Percentiles rank a stretch among this genome's conserved stretches.
These are phyloP conservation scores for Hyaloscypha finlandica DNA, from an alignment of 495 filamentous ascomycete species.

Conservation along the genomic window DNA sequence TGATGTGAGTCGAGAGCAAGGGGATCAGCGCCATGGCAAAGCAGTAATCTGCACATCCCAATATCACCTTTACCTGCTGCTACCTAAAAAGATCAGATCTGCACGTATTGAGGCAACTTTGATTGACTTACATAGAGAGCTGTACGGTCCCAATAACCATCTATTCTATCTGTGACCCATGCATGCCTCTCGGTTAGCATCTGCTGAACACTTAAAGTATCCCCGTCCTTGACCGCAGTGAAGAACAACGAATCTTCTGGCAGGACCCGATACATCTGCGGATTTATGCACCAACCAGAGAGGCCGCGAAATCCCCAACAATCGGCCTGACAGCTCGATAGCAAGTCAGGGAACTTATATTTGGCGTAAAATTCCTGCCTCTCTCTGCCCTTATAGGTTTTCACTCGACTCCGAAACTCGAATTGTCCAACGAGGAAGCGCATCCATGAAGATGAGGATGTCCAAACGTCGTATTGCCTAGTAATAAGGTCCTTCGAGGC, in stretches of 20 bases:
- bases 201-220: neutral
- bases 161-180: too few species aligned
- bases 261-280: neutral
- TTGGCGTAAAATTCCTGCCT: neutral
- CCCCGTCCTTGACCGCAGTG: neutral
- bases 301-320: neutral
- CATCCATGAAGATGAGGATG: slow-evolving; percentile 4
- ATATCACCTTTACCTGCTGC: neutral
- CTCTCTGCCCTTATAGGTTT: neutral
- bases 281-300: neutral
- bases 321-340: neutral
- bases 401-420: neutral
- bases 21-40: slow-evolving; percentile 8
- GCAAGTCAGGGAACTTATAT: neutral
- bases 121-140: too few species aligned
- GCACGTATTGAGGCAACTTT: too few species aligned
- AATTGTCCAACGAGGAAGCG: neutral
- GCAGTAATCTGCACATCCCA: slow-evolving; percentile 9
- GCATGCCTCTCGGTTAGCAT: slow-evolving; percentile 4
- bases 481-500: neutral
- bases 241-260: neutral
- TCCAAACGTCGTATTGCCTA: neutral
- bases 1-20: neutral
- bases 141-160: too few species aligned
- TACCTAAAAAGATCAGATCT: neutral